Conservation (phyloP, 192 early-diverging fungal genomes). For the Irineochytrium annulatum region DNA sequence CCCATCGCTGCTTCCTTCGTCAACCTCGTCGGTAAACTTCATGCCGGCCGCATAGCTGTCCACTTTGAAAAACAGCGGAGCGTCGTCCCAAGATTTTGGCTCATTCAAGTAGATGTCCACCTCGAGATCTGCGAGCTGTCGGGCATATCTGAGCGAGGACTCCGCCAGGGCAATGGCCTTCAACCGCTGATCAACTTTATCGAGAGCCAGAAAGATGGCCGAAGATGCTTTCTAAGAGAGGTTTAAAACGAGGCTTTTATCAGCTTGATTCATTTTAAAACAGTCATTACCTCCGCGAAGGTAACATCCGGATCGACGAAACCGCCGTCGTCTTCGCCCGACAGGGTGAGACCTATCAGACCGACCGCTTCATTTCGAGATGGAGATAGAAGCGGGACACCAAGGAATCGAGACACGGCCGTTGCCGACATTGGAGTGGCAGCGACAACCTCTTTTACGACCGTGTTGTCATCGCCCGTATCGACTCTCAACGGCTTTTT, state of each 20-base stretch:
- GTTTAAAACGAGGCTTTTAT: background rate
- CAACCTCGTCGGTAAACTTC: background rate
- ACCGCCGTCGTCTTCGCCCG: slow-evolving; percentile 21
- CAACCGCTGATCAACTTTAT: background rate
- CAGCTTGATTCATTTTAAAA: background rate
- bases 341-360: slow-evolving; percentile 20
- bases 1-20: background rate
- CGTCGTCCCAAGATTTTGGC: background rate
- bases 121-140: slow-evolving; percentile 13
- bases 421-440: background rate
- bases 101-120: slow-evolving; percentile 23
- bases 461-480: slow-evolving; percentile 1
- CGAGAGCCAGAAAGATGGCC: background rate
- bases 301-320: slow-evolving; percentile 25
- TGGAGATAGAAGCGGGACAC: slow-evolving; percentile 21
- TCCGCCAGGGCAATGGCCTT: slow-evolving; percentile 22
- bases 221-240: background rate
- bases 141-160: slow-evolving; percentile 15
- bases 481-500: background rate
- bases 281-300: slow-evolving; percentile 31
- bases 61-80: slow-evolving; percentile 7
- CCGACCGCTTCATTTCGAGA: slow-evolving; percentile 14
- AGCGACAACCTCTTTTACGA: background rate
- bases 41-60: background rate
- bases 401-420: slow-evolving; percentile 20